These are phyloP conservation scores for Blastobotrys petasosporus DNA, from an alignment of 1,139 yeast genomes.

Conservation along the genomic window DNA sequence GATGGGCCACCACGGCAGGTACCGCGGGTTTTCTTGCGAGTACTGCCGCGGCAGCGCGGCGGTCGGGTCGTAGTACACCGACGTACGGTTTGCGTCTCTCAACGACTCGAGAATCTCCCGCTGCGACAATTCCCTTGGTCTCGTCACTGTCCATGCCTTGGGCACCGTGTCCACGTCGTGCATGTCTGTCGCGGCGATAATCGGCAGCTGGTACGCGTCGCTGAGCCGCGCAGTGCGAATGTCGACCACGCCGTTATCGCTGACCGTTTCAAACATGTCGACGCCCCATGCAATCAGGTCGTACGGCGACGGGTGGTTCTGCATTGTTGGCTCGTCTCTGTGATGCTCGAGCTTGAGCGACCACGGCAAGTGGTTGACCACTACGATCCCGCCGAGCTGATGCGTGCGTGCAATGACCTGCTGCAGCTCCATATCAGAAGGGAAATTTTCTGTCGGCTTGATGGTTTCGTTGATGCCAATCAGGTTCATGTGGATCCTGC, in stretches of 20 bases:
- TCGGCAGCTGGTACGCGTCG: constrained; percentile 18
- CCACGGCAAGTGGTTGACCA: constrained; percentile 27
- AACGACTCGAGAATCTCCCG: not conserved
- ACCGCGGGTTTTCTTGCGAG: constrained; percentile 17
- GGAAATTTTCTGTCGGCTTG: constrained; percentile 20
- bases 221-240: constrained; percentile 20
- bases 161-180: constrained; percentile 21
- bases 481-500: constrained; percentile 28
- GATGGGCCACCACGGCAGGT: constrained; percentile 19
- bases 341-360: constrained; percentile 20
- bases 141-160: constrained; percentile 21
- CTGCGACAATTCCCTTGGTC: constrained; percentile 9
- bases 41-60: constrained; percentile 19
- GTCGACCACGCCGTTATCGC: constrained; percentile 21
- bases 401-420: constrained; percentile 19
- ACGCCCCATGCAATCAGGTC: constrained; percentile 24
- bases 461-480: constrained; percentile 25
- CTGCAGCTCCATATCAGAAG: constrained; percentile 21
- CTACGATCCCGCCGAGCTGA: constrained; percentile 23
- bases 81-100: constrained; percentile 3
- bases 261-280: constrained; percentile 23
- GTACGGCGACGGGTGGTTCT: constrained; percentile 22
- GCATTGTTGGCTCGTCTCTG: constrained; percentile 19
- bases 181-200: constrained; percentile 23
- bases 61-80: constrained; percentile 21